Conservation (phyloP, 257 asterid species). For the Solanum commersonii region DNA sequence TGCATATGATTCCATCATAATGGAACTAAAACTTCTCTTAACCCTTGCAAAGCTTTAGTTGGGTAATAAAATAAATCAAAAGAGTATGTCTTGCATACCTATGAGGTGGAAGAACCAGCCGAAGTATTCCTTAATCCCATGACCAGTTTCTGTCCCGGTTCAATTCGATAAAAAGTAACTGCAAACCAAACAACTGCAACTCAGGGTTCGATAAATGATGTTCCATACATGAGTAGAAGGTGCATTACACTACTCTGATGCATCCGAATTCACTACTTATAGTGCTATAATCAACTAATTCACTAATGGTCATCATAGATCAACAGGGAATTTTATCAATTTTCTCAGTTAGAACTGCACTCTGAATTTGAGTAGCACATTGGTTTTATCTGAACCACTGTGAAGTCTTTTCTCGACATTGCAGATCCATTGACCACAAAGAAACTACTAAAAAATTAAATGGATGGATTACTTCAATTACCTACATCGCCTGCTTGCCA, state of each 20-base stretch:
- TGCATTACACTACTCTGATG: not conserved
- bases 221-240: not conserved
- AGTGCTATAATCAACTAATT: not conserved
- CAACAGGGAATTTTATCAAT: not conserved
- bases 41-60: not conserved
- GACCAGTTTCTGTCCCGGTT: slow-evolving; percentile 51
- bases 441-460: not conserved
- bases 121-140: slow-evolving; percentile 54
- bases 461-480: not conserved
- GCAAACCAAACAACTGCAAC: slow-evolving; percentile 4
- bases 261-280: not conserved
- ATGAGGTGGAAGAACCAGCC: not conserved
- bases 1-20: not conserved
- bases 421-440: not conserved
- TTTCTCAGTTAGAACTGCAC: not conserved
- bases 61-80: not conserved
- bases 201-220: not conserved
- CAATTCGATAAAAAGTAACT: slow-evolving; percentile 62
- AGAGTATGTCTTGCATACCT: not conserved
- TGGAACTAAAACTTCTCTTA: not conserved
- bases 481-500: slow-evolving; percentile 82
- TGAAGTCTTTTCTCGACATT: not conserved
- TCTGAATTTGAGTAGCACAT: not conserved
- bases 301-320: not conserved
- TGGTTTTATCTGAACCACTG: not conserved